Evolutionary conservation across 345 rosid genomes (phyloP).

Genomic region (Passiflora organensis): DNA sequence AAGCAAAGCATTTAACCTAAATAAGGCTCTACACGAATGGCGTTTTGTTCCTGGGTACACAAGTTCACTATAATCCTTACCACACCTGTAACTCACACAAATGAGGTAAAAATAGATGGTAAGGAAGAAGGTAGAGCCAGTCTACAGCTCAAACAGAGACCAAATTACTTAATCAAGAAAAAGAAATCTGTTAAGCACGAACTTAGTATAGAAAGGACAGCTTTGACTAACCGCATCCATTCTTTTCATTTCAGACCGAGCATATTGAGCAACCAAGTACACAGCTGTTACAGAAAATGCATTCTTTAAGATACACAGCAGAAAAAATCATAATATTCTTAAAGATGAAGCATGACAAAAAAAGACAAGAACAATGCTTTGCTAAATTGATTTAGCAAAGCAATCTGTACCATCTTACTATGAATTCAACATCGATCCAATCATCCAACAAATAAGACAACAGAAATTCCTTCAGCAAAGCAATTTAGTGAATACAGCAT

Average conservation of each 20-base stretch:
- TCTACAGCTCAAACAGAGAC: neutral
- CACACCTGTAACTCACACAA: neutral
- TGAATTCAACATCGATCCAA: no score
- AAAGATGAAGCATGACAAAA: conserved; percentile 5
- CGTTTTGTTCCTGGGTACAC: no score
- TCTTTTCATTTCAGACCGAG: conserved; percentile 68
- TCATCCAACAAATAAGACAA: no score
- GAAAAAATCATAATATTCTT: conserved; percentile 6
- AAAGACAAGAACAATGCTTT: no score
- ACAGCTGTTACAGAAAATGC: conserved; percentile 48
- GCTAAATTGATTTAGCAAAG: no score
- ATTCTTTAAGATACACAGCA: conserved; percentile 25
- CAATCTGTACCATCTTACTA: no score
- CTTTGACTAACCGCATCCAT: conserved; percentile 67
- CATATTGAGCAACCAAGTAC: conserved; percentile 80
- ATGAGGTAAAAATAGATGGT: neutral
- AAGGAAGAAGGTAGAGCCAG: neutral
- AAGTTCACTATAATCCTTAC: no score
- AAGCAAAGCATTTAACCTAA: no score
- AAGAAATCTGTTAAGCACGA: neutral
- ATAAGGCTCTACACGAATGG: no score
- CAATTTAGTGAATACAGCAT: no score
- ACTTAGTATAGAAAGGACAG: neutral
- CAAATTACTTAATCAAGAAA: neutral
- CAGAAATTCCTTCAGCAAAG: no score